Evolutionary conservation across 768 basidiomycete genomes (phyloP).

Genomic region (Suillus cothurnatus): DNA sequence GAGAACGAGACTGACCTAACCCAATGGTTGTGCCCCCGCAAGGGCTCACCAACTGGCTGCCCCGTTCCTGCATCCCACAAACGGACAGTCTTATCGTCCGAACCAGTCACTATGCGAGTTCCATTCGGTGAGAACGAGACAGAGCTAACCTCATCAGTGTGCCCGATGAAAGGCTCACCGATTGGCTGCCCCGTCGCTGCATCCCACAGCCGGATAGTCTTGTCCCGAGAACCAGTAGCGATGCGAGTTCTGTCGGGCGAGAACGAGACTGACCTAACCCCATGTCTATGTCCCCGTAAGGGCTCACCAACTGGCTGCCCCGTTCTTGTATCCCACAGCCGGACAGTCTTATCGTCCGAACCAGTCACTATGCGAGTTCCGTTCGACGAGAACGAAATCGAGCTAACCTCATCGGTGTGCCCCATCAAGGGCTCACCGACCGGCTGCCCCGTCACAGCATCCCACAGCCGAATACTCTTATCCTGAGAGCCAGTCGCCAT

Average conservation of each 20-base stretch:
- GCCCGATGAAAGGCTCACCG: background rate
- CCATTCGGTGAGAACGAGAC: background rate
- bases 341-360: background rate
- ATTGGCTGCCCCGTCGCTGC: background rate
- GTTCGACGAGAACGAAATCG: background rate
- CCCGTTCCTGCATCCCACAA: background rate
- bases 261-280: no score
- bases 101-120: background rate
- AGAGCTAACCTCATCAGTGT: background rate
- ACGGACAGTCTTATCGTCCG: background rate
- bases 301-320: background rate
- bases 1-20: no score
- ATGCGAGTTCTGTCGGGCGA: no score
- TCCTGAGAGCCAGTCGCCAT: no score
- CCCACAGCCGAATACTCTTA: no score
- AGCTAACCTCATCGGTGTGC: background rate
- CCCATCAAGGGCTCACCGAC: no score
- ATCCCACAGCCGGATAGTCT: no score
- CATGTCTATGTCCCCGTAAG: background rate
- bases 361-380: background rate
- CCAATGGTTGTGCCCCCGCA: no score
- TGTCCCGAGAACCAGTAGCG: no score
- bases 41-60: background rate
- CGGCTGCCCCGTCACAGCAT: no score
- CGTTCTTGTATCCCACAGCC: background rate